These are phyloP conservation scores for Oryza brachyantha DNA, from an alignment of 176 grass and related monocot genomes.

Conservation along the genomic window DNA sequence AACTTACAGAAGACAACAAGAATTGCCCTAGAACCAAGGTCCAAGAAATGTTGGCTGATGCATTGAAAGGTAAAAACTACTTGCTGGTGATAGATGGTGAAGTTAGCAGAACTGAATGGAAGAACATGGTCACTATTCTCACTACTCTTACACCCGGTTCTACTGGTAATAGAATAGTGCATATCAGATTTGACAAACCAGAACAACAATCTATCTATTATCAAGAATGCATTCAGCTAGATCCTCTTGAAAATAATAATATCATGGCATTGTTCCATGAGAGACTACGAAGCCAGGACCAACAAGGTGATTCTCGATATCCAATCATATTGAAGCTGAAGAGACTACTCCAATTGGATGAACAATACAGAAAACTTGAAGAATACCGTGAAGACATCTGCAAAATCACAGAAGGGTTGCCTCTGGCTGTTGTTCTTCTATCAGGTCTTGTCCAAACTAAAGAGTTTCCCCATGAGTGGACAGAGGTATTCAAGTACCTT, in stretches of 20 bases:
- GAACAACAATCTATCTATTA: background rate
- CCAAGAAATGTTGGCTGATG: accelerated
- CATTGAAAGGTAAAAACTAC: background rate
- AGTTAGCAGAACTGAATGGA: slow-evolving; percentile 12
- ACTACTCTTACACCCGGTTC: too few species aligned
- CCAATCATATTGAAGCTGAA: too few species aligned
- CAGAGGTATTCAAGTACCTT: slow-evolving; percentile 27
- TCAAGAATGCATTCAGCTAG: background rate
- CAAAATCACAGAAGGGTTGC: slow-evolving; percentile 19
- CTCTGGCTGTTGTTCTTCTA: slow-evolving; percentile 24
- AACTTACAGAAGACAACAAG: background rate
- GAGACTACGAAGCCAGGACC: too few species aligned
- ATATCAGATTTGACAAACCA: background rate
- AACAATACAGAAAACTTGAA: background rate
- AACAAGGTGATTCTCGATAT: too few species aligned
- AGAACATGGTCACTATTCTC: background rate
- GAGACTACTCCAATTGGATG: too few species aligned
- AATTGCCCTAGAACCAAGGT: background rate
- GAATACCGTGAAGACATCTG: background rate
- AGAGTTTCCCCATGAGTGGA: background rate
- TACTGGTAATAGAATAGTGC: slow-evolving; percentile 18
- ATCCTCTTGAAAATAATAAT: background rate
- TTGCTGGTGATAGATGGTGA: slow-evolving; percentile 24
- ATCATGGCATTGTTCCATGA: background rate
- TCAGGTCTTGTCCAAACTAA: slow-evolving; percentile 31